Evolutionary conservation across 2,329 filamentous ascomycete genomes (phyloP), one percentile per base, ranked within the genome.

Genomic region (Ophioceras dolichostomum): DNA sequence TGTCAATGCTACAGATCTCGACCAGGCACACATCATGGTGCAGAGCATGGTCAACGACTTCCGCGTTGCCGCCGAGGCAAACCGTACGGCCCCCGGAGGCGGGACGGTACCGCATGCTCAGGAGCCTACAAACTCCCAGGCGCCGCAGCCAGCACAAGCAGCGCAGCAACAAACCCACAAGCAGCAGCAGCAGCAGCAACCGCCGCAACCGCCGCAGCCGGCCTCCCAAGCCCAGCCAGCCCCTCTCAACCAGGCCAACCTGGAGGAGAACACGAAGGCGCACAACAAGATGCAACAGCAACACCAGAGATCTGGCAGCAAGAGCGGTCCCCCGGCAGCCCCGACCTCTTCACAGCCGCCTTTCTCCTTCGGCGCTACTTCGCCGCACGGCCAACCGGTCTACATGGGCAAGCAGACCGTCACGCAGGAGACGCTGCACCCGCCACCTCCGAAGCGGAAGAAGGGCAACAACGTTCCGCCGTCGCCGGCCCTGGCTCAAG

Each of bases 301-400:
- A 38, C 64, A 64, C 39, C 61, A 64, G 41, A 60, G 61, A 38
- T 56, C 58, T 4, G 54, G 47, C 24, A 67, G 60, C 50, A 72
- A 68, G 49, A 56, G 56, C 8, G 61, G 58, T 8, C 56, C 67
- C 0, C 72, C 73, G 4, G 62, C 70, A 10, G 72, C 75, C 9
- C 73, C 75, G 13, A 78, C 70, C 0, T 67, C 67, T 1, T 49
- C 65, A 12, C 70, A 76, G 43, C 67, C 73, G 13, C 73, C 73
- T 0, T 76, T 75, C 51, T 56, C 61, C 19, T 65, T 78, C 39
- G 67, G 67, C 10, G 67, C 63, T 14, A 57, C 63, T 8, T 77
- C 75, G 5, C 75, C 76, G 22, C 70, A 75, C 43, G 75, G 73
- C 10, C 68, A 71, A 39, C 75, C 75, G 2, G 63, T 60, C 6